Evolutionary conservation across 2,329 filamentous ascomycete species (phyloP), one percentile per base, ranked within the genome.

Genomic region (Coniochaeta prunicola): DNA sequence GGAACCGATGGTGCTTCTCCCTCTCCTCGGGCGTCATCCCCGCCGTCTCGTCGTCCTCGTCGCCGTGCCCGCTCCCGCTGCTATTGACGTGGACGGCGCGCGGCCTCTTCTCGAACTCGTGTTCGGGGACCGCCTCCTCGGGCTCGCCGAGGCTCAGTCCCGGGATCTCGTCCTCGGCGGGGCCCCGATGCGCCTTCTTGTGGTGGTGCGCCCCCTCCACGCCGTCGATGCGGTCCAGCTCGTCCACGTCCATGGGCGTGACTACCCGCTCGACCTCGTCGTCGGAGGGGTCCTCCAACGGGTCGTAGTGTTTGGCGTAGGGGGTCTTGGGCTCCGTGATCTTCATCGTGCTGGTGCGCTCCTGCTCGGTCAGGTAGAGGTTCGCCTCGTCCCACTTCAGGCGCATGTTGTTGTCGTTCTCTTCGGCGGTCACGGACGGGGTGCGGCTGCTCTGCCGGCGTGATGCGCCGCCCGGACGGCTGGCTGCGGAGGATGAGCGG

Each of bases 301-400:
- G 92, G 69, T 97, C 90, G 74, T 97, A 97, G 69, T 92, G 91
- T 69, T 88, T 89, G 36, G 91, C 94, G 72, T 93, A 99, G 4
- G 94, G 94, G 8, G 94, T 99, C 81, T 99, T 99, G 62, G 94
- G 94, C 77, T 99, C 94, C 65, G 92, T 90, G 64, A 99, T 99
- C 81, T 97, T 99, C 94, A 99, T 99, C 60, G 92, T 97, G 62
- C 89, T 88, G 60, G 87, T 91, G 74, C 90, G 92, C 75, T 97
- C 91, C 74, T 97, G 93, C 77, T 99, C 94, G 8, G 94, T 94
- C 57, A 99, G 83, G 76, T 97, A 99, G 33, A 99, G 83, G 71
- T 99, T 99, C 53, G 91, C 94, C 78, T 99, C 94, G 73, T 99
- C 94, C 94, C 94, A 99, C 77, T 97, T 96, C 65, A 99, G 81